Evolutionary conservation across 768 basidiomycete species (phyloP).

Genomic region (Clathrus columnatus): DNA sequence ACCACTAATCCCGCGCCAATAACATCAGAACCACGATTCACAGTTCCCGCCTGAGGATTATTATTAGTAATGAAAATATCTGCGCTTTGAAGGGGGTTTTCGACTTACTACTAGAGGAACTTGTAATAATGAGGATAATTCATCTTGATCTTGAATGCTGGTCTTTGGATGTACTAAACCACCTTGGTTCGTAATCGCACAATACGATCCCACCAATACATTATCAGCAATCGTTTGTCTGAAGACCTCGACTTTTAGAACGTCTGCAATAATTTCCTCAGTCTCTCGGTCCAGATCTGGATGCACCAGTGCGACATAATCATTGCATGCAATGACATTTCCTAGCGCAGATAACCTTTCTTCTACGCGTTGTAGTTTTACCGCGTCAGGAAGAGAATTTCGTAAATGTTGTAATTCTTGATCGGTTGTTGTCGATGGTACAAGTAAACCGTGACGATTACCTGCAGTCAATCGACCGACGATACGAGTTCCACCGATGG

Average conservation of each 20-base stretch:
- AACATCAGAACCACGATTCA: slow-evolving; percentile 97
- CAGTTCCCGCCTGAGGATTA: slow-evolving; percentile 78
- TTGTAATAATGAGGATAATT: slow-evolving; percentile 87
- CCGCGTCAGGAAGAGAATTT: slow-evolving; percentile 87
- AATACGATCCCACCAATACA: slow-evolving; percentile 94
- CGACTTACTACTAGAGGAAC: slow-evolving; percentile 83
- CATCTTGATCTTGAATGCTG: slow-evolving; percentile 94
- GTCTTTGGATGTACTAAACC: slow-evolving; percentile 98
- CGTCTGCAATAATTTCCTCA: slow-evolving; percentile 99
- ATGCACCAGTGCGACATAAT: slow-evolving; percentile 97
- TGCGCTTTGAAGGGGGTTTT: not conserved
- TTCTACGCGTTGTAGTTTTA: slow-evolving; percentile 92
- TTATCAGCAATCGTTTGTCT: slow-evolving; percentile 95
- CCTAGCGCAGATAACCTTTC: slow-evolving; percentile 95
- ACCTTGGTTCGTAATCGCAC: slow-evolving; percentile 92
- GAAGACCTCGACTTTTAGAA: slow-evolving; percentile 98
- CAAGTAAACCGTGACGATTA: slow-evolving; percentile 94
- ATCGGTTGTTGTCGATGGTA: slow-evolving; percentile 92
- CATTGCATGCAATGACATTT: slow-evolving; percentile 98
- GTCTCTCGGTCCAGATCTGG: slow-evolving; percentile 98
- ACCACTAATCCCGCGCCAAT: slow-evolving; percentile 96
- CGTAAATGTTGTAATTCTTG: slow-evolving; percentile 97
- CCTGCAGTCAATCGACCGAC: slow-evolving; percentile 90
- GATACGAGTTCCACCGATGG: slow-evolving; percentile 90
- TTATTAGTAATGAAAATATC: slow-evolving; percentile 3